Conservation (phyloP, 257 asterid species). For the Osmanthus fragrans region DNA sequence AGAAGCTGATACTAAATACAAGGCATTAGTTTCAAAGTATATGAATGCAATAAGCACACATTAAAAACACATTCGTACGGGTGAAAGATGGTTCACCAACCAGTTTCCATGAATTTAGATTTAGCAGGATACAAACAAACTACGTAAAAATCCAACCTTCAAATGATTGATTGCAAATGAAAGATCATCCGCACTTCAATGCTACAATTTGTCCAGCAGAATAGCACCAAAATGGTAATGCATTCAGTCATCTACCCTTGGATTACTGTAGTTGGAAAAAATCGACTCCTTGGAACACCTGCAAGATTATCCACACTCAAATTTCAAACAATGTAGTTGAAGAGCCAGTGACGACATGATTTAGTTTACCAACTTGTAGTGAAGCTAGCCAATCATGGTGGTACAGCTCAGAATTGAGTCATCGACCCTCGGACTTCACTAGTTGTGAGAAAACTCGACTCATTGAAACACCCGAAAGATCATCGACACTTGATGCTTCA, state of each 20-base stretch:
- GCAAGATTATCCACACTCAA: neutral
- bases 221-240: neutral
- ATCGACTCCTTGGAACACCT: neutral
- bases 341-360: neutral
- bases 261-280: neutral
- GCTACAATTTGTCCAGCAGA: neutral
- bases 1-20: neutral
- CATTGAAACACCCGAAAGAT: constrained; percentile 64
- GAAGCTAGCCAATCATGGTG: neutral
- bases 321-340: neutral
- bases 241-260: constrained; percentile 33
- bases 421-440: constrained; percentile 74
- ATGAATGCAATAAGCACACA: neutral
- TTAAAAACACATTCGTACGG: neutral
- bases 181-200: neutral
- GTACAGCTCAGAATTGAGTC: constrained; percentile 7
- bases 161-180: neutral
- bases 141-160: neutral
- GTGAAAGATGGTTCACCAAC: neutral
- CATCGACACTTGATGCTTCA: constrained; percentile 47
- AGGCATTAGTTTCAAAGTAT: neutral
- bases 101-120: neutral
- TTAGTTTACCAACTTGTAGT: neutral
- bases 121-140: neutral
- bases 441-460: constrained; percentile 76